Percentiles rank a stretch among this genome's conserved stretches.
These are phyloP conservation scores for Citrus cavaleriei DNA, from an alignment of 345 rosid species.

Conservation along the genomic window DNA sequence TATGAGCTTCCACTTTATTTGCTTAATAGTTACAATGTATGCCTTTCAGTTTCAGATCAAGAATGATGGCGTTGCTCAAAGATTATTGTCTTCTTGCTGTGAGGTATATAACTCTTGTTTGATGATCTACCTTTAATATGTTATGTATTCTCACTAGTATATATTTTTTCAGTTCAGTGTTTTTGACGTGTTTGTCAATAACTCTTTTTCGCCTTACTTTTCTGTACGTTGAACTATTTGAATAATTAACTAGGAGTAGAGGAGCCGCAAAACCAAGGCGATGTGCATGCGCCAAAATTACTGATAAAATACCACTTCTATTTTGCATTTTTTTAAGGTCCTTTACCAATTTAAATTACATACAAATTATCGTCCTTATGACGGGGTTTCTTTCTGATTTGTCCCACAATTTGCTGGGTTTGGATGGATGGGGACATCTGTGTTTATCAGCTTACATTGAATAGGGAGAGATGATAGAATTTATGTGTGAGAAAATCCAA, in stretches of 20 bases:
- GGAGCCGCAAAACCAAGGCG: not conserved
- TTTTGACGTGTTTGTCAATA: not conserved
- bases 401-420: not conserved
- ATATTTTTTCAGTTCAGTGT: not conserved
- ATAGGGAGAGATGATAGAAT: not conserved
- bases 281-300: not conserved
- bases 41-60: slow-evolving; percentile 46
- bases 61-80: slow-evolving; percentile 63
- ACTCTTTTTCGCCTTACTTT: not conserved
- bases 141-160: not conserved
- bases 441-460: not conserved
- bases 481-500: not conserved
- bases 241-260: not conserved
- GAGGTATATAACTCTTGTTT: slow-evolving; percentile 45
- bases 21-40: slow-evolving; percentile 17
- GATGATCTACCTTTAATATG: not conserved
- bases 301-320: not conserved
- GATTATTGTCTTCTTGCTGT: slow-evolving; percentile 69
- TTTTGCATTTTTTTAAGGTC: not conserved
- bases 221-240: not conserved
- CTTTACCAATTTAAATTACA: not conserved
- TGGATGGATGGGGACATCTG: not conserved
- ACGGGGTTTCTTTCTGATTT: not conserved
- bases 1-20: slow-evolving; percentile 5
- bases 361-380: not conserved